A percentile compares a stretch with the other conserved stretches of the same genome.
Conservation (phyloP, 1,284 basidiomycete species). For the Marasmius oreades region DNA sequence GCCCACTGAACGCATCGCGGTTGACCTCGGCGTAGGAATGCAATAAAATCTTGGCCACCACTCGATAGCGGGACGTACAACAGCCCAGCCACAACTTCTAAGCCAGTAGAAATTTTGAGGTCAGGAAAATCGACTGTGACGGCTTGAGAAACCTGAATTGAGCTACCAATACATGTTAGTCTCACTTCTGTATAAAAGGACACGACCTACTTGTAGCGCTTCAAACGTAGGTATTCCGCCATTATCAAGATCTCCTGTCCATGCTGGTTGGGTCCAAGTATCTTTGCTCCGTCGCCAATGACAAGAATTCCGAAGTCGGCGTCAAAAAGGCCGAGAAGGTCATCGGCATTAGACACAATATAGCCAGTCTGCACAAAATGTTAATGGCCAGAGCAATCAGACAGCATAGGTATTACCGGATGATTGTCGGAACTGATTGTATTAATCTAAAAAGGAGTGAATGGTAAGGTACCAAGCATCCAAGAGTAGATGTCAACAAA, state of each 20-base stretch:
- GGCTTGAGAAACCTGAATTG: conserved; percentile 68
- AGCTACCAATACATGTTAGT: conserved; percentile 24
- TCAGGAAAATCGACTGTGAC: conserved; percentile 77
- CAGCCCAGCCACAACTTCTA: conserved; percentile 77
- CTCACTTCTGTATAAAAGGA: neutral
- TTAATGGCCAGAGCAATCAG: neutral
- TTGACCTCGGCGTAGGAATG: conserved; percentile 80
- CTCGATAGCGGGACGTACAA: conserved; percentile 76
- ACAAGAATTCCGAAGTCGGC: conserved; percentile 84
- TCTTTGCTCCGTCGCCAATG: conserved; percentile 85
- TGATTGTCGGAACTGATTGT: conserved; percentile 72
- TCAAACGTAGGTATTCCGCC: conserved; percentile 81
- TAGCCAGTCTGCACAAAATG: conserved; percentile 59
- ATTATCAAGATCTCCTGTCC: conserved; percentile 86
- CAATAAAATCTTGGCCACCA: conserved; percentile 77
- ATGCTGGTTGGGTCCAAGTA: conserved; percentile 76
- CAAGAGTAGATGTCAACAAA: conserved; percentile 13
- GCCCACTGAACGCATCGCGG: conserved; percentile 75
- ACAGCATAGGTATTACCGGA: conserved; percentile 36
- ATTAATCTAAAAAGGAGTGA: conserved; percentile 55
- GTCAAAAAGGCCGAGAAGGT: conserved; percentile 79
- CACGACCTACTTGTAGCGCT: conserved; percentile 62
- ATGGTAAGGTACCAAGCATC: conserved; percentile 2
- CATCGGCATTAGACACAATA: conserved; percentile 85
- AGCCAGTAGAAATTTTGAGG: conserved; percentile 61